Conservation (phyloP, 495 filamentous ascomycete species). For the Tuber brumale region DNA sequence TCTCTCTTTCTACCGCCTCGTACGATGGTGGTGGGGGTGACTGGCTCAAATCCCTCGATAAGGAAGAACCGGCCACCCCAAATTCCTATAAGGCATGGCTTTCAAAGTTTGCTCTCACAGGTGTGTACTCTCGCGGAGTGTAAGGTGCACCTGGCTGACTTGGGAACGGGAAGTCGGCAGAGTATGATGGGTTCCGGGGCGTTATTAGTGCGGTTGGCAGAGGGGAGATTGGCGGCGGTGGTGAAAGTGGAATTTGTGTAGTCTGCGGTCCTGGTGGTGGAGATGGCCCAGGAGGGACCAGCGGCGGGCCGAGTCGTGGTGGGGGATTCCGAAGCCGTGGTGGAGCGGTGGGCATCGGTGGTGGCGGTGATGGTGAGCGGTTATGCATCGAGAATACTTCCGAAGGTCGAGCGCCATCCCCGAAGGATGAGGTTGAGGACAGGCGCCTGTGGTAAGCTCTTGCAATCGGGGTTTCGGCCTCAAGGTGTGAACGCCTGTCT, state of each 20-base stretch:
- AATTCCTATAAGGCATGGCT: conserved; percentile 32
- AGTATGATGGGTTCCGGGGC: conserved; percentile 22
- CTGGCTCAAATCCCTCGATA: conserved; percentile 30
- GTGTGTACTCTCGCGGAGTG: conserved; percentile 27
- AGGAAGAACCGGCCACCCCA: conserved; percentile 35
- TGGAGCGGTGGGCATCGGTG: conserved; percentile 19
- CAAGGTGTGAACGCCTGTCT: conserved; percentile 30
- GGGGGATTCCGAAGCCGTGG: conserved; percentile 25
- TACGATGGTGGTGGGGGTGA: conserved; percentile 38
- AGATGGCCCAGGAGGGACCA: neutral
- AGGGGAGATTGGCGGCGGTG: conserved; percentile 16
- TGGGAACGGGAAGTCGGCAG: conserved; percentile 1
- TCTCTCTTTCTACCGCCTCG: conserved; percentile 32
- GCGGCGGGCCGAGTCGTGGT: conserved; percentile 6
- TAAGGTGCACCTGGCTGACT: conserved; percentile 3
- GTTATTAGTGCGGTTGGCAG: conserved; percentile 9
- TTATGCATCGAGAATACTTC: conserved; percentile 9
- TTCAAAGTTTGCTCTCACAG: conserved; percentile 24
- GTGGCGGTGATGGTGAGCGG: conserved; percentile 26
- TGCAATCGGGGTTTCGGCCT: conserved; percentile 27
- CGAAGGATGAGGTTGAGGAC: conserved; percentile 37
- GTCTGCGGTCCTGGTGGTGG: conserved; percentile 7
- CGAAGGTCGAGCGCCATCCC: conserved; percentile 22
- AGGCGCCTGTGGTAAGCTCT: conserved; percentile 26
- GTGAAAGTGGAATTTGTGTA: conserved; percentile 11